phyloP scores from a whole-genome alignment of 2,329 filamentous ascomycete genomes.

The Stagonosporopsis tanaceti region DNA sequence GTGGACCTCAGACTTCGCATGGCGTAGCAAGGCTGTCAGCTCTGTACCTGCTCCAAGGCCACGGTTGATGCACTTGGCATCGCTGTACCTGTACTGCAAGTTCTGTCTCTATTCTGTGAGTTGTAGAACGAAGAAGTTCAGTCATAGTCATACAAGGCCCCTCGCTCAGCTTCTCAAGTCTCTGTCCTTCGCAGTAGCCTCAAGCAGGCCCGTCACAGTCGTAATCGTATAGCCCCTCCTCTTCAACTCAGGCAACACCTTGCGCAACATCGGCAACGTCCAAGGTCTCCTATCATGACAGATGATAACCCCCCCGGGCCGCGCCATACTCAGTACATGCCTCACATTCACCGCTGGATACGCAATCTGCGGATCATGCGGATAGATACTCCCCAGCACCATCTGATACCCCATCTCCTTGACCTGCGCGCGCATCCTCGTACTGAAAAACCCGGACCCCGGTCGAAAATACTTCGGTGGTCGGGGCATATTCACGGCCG shows the following conservation, averaged over 20 bases:
- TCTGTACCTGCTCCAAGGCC: neutral
- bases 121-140: neutral
- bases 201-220: conserved; percentile 59
- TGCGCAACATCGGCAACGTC: conserved; percentile 80
- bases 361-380: conserved; percentile 86
- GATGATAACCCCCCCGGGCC: conserved; percentile 80
- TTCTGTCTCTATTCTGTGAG: neutral
- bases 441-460: conserved; percentile 83
- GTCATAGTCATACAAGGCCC: neutral
- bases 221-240: conserved; percentile 74
- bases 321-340: conserved; percentile 81
- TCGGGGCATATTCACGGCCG: conserved; percentile 49
- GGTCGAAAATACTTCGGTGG: conserved; percentile 78
- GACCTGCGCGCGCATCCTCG: conserved; percentile 70
- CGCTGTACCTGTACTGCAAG: neutral
- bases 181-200: conserved; percentile 6
- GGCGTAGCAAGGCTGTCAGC: neutral
- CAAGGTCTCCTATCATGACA: conserved; percentile 86
- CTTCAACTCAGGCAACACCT: conserved; percentile 75
- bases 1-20: neutral
- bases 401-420: conserved; percentile 71
- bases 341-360: conserved; percentile 74
- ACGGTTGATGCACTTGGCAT: neutral
- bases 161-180: neutral
- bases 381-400: conserved; percentile 85